A percentile compares a stretch with the other conserved stretches of the same genome.
Conservation (phyloP, 805 yeast genomes). For the Tetrapisispora arboricola region DNA sequence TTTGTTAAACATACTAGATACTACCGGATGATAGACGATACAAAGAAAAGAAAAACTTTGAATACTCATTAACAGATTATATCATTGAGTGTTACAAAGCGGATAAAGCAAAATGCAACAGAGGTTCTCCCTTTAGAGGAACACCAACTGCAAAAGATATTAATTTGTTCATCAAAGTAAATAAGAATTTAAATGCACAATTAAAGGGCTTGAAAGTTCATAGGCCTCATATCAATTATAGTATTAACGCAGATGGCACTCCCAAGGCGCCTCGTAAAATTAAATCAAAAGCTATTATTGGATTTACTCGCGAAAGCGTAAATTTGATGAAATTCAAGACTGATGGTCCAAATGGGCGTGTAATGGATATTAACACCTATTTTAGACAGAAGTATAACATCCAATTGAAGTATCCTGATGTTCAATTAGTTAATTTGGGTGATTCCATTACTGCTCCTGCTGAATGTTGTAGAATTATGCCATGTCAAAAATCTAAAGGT, state of each 20-base stretch:
- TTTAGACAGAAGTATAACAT: conserved; percentile 13
- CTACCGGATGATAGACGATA: conserved; percentile 16
- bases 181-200: conserved; percentile 10
- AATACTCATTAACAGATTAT: conserved; percentile 15
- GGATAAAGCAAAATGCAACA: background rate
- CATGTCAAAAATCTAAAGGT: conserved; percentile 19
- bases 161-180: conserved; percentile 12
- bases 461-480: conserved; percentile 17
- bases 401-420: conserved; percentile 15
- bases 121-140: conserved; percentile 1
- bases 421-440: conserved; percentile 12
- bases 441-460: conserved; percentile 14
- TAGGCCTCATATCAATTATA: conserved; percentile 16
- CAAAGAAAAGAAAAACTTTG: conserved; percentile 8
- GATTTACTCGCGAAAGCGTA: conserved; percentile 16
- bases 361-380: conserved; percentile 8
- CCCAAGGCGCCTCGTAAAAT: conserved; percentile 12
- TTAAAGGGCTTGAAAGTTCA: conserved; percentile 15
- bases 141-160: conserved; percentile 9
- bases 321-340: conserved; percentile 11
- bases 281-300: conserved; percentile 12
- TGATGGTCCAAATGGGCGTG: background rate
- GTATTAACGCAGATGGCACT: conserved; percentile 15
- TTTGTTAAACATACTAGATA: conserved; percentile 16
- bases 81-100: conserved; percentile 13